A percentile compares a stretch with the other conserved stretches of the same genome.
These are phyloP conservation scores for Jaapia argillacea DNA, from an alignment of 768 basidiomycete species.

Conservation along the genomic window DNA sequence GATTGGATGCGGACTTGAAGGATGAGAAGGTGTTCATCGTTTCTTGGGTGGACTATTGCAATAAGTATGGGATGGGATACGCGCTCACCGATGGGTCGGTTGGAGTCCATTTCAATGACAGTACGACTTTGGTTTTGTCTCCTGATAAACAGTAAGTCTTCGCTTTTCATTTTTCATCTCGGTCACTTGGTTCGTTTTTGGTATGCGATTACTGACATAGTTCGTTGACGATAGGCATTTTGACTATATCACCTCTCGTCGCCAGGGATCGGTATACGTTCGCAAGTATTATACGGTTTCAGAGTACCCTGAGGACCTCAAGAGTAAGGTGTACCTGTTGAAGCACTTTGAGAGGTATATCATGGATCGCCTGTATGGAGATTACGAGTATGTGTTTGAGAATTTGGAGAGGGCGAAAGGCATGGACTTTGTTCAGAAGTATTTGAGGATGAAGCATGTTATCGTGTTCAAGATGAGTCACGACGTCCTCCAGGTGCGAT, in stretches of 20 bases:
- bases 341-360: conserved; percentile 95
- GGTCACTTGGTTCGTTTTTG: too few relatives aligned
- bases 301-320: conserved; percentile 71
- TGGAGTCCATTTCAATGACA: conserved; percentile 96
- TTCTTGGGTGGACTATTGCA: conserved; percentile 98
- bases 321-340: conserved; percentile 85
- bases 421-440: conserved; percentile 95
- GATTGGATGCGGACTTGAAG: conserved; percentile 38
- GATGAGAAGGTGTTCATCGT: conserved; percentile 85
- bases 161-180: conserved; percentile 4
- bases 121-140: conserved; percentile 74
- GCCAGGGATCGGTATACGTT: conserved; percentile 55
- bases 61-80: conserved; percentile 99
- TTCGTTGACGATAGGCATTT: conserved; percentile 66
- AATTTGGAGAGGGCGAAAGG: conserved; percentile 61
- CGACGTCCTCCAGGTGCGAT: conserved; percentile 81
- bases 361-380: conserved; percentile 79
- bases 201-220: conserved; percentile 1
- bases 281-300: conserved; percentile 64
- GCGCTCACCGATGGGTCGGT: conserved; percentile 92
- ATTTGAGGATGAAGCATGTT: conserved; percentile 92
- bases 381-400: conserved; percentile 75
- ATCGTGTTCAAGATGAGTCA: conserved; percentile 96
- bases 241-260: conserved; percentile 73
- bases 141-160: conserved; percentile 75